Conservation (phyloP, 805 yeast genomes). For the Yamadazyma endophytica region DNA sequence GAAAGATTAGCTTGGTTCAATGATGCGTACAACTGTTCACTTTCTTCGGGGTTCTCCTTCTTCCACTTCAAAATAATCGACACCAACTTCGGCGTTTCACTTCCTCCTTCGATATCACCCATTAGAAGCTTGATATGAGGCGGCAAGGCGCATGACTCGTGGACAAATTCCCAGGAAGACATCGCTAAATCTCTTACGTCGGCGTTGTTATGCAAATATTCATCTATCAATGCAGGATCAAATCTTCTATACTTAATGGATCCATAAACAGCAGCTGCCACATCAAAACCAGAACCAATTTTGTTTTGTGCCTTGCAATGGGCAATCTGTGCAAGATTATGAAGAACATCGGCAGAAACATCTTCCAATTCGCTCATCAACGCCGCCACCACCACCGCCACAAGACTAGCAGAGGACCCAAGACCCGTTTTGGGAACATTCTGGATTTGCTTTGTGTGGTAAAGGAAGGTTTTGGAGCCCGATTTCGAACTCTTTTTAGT, state of each 20-base stretch:
- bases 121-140: constrained; percentile 64
- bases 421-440: constrained; percentile 90
- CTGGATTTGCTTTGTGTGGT: constrained; percentile 56
- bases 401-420: constrained; percentile 94
- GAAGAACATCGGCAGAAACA: constrained; percentile 35
- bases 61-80: constrained; percentile 73
- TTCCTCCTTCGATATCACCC: constrained; percentile 94
- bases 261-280: constrained; percentile 92
- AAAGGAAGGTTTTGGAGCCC: constrained; percentile 45
- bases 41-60: constrained; percentile 43
- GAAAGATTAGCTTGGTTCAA: constrained; percentile 57
- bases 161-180: constrained; percentile 59
- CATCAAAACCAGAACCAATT: constrained; percentile 96
- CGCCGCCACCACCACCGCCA: constrained; percentile 72
- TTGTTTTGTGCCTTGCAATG: constrained; percentile 95
- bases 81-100: constrained; percentile 91
- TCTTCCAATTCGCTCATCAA: constrained; percentile 40
- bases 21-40: constrained; percentile 48
- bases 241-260: constrained; percentile 81
- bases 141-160: constrained; percentile 60
- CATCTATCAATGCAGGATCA: constrained; percentile 47
- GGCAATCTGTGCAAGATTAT: constrained; percentile 81
- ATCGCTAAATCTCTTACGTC: constrained; percentile 36
- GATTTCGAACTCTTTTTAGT: constrained; percentile 26
- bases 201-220: constrained; percentile 19